Base-by-base conservation (phyloP, 495 filamentous ascomycete species). In the Mycothermus thermophilus region DNA sequence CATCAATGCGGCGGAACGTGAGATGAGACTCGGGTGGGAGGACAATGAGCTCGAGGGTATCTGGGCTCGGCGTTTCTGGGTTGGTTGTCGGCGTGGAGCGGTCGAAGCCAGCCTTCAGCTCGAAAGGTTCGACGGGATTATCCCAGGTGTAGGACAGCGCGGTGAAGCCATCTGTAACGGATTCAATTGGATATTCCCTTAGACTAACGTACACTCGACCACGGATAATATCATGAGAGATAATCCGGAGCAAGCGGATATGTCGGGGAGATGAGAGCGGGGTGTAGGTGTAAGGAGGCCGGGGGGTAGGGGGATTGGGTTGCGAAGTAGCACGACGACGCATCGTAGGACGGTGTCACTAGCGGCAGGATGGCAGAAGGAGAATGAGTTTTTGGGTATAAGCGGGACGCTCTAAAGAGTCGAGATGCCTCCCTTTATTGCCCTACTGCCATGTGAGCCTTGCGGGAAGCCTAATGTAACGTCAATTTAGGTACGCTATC, bases 91-190 rank as follows among this genome's bases (percentile, higher is more conserved):
- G 27, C 8, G 17, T 12, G 1, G 16, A 3, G 16, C 4, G 21
- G 15, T 3, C 4, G 25, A 11, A 12, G 21, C 17, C n/a, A n/a
- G n/a, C n/a, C n/a, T n/a, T n/a, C n/a, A 6, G 33, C 18, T 25
- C 39, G 16, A 32, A 41, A 9, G 27, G 21, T 16, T 41, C 39
- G 26, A 36, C 12, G 22, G 39, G 32, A 4, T 27, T 21, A 33
- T 28, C 39, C 39, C 39, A 41, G 28, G 39, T 41, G 39, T 36
- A 41, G 20, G 39, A 41, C 12, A 41, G 28, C 0, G 39, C 39
- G 18, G 39, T 36, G 33, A 36, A 41, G n/a, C 19, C 16, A 23
- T 41, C 9, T 13, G 27, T 19, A 11, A 36, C n/a, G 23, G 32
- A 8, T 14, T 30, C 22, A 22, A 41, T 24, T 14, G 22, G 32